phyloP scores from a whole-genome alignment of 257 asterid genomes.

The Scutellaria barbata region DNA sequence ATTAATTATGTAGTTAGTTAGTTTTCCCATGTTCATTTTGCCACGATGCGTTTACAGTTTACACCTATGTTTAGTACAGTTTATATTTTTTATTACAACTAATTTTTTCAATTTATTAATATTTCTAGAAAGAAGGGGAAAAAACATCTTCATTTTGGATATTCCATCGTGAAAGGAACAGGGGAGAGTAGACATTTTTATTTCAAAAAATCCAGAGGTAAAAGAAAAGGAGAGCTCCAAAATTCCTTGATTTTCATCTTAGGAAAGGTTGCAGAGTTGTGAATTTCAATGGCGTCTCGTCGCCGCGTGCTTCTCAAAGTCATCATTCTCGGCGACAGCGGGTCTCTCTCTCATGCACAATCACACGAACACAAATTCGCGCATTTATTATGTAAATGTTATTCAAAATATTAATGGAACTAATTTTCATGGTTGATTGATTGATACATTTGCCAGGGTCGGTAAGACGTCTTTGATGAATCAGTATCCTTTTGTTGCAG shows the following conservation, averaged over 20 bases:
- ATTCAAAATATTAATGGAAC: slow-evolving; percentile 12
- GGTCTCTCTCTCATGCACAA: slow-evolving; percentile 35
- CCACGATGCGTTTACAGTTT: no score
- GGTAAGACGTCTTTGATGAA: slow-evolving; percentile 53
- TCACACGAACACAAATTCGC: slow-evolving; percentile 1
- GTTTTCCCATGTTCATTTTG: no score
- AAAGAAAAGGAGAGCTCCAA: not conserved
- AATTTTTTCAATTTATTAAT: no score
- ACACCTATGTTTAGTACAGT: no score
- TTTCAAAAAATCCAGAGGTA: not conserved
- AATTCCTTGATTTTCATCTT: slow-evolving; percentile 21
- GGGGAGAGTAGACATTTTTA: not conserved
- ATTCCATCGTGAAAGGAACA: not conserved
- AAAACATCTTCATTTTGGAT: not conserved
- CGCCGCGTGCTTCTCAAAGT: slow-evolving; percentile 54
- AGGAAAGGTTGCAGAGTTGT: slow-evolving; percentile 7
- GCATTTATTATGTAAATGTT: not conserved
- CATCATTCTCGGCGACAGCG: slow-evolving; percentile 61
- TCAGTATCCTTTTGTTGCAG: slow-evolving; percentile 43
- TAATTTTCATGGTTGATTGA: slow-evolving; percentile 22
- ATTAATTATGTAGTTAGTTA: no score
- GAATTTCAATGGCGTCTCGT: slow-evolving; percentile 51
- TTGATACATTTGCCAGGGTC: slow-evolving; percentile 39
- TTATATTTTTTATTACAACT: no score
- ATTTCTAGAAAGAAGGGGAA: no score